Base-by-base conservation (phyloP, 768 basidiomycete genomes). In the Aureoboletus auriporus region DNA sequence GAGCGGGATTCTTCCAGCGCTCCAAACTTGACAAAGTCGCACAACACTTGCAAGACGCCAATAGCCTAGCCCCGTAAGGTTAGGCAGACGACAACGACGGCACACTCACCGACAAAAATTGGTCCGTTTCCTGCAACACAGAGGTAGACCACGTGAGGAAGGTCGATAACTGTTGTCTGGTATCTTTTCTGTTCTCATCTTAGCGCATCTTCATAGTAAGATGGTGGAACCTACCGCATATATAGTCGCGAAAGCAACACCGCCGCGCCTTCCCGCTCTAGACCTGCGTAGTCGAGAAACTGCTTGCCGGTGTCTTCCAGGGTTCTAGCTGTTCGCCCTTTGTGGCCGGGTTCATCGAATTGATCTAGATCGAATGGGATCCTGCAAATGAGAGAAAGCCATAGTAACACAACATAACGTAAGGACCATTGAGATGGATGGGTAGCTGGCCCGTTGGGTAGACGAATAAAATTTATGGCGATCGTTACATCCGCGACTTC, bases 341-440 rank as follows among this genome's bases (percentile, higher is more conserved):
- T 56, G n/a, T 70, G 63, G 3, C 73, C 74, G 9, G 56, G 60
- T 48, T 86, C 84, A 59, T 93, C 91, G 46, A 96, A 91, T 57
- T 91, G 88, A 28, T 82, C 76, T 34, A 99, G 72, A 61, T 90
- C 84, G 65, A 99, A 99, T 0, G 96, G 96, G 14, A 97, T 84
- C 71, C 89, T 91, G 71, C 89, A 87, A 41, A 96, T 86, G 20
- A 99, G 78, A 17, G 90, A 88, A n/a, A 98, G 75, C 95, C 95
- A 98, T 10, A 96, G 73, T 8, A 99, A 74, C 23, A 90, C 71
- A 28, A 88, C 75, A 61, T 94, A 93, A 51, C 92, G 84, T 44
- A 92, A 65, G 20, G 86, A 71, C 96, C 96, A 98, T 34, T 83
- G 78, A 8, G 64, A 59, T 1, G 64, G 54, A 41, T 68, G 65